phyloP scores from a whole-genome alignment of 306 rosid species.

The Sesbania bispinosa region DNA sequence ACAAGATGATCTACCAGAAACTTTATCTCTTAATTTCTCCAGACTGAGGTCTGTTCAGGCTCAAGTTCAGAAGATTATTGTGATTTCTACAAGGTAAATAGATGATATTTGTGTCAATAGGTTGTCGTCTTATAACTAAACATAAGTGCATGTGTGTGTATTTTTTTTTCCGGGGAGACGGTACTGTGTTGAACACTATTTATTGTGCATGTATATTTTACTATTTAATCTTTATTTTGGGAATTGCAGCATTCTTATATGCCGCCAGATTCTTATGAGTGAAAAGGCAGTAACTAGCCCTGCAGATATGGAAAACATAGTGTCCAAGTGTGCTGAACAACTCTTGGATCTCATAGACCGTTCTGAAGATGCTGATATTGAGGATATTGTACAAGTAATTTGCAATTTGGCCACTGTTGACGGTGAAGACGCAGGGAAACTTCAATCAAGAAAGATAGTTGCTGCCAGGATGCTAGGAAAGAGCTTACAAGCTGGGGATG shows the following conservation, averaged over 20 bases:
- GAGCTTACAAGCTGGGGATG: constrained; percentile 88
- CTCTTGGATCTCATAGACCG: constrained; percentile 54
- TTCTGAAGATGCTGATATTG: constrained; percentile 58
- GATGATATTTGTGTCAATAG: background rate
- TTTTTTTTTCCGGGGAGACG: constrained; percentile 25
- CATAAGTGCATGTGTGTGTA: too few relatives aligned
- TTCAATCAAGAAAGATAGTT: constrained; percentile 53
- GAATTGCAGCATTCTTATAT: constrained; percentile 73
- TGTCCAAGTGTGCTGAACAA: constrained; percentile 42
- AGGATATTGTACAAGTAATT: constrained; percentile 67
- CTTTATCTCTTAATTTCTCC: constrained; percentile 57
- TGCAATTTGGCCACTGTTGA: constrained; percentile 37
- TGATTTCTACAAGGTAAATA: constrained; percentile 63
- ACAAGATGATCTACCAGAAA: constrained; percentile 69
- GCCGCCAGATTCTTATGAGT: constrained; percentile 69
- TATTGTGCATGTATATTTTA: background rate
- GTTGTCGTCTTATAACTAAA: background rate
- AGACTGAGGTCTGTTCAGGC: constrained; percentile 87
- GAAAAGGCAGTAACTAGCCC: constrained; percentile 47
- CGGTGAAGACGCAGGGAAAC: constrained; percentile 37
- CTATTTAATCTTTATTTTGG: background rate
- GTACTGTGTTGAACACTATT: background rate
- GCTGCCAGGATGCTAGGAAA: constrained; percentile 65
- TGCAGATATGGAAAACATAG: constrained; percentile 47
- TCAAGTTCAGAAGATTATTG: constrained; percentile 81